phyloP scores from a whole-genome alignment of 768 basidiomycete genomes.

The Lactifluus volemus region DNA sequence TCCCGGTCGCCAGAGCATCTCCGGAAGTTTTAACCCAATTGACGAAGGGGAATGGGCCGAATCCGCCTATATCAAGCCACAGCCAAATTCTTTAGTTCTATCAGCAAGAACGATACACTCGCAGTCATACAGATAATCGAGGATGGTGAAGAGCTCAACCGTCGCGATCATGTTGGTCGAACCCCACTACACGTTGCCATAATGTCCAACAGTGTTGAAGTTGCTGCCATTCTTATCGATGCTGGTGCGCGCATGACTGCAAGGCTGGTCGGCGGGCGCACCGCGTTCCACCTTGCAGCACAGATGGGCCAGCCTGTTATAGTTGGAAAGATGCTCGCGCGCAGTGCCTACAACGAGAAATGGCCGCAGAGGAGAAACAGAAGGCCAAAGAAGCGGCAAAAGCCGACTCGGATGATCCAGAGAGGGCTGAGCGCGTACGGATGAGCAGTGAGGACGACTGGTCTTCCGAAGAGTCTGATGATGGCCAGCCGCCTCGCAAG shows the following conservation, averaged over 20 bases:
- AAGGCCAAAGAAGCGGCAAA: conserved; percentile 14
- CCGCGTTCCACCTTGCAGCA: conserved; percentile 47
- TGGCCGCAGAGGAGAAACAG: conserved; percentile 21
- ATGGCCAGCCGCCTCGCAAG: conserved; percentile 18
- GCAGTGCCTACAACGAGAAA: conserved; percentile 31
- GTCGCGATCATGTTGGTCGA: conserved; percentile 54
- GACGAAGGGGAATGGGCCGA: conserved; percentile 59
- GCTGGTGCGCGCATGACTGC: conserved; percentile 48
- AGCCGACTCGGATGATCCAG: not conserved
- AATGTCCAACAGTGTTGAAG: conserved; percentile 35
- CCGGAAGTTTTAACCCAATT: conserved; percentile 58
- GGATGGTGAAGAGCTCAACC: conserved; percentile 39
- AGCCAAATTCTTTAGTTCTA: conserved; percentile 48
- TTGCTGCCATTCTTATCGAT: conserved; percentile 44
- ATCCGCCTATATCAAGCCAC: conserved; percentile 50
- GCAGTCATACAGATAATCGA: conserved; percentile 33
- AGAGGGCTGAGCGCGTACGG: conserved; percentile 10
- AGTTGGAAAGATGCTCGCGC: conserved; percentile 42
- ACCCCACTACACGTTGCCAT: conserved; percentile 53
- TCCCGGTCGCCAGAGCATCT: conserved; percentile 51
- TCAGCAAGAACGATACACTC: conserved; percentile 37
- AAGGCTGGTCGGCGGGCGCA: conserved; percentile 48
- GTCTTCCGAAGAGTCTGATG: conserved; percentile 13
- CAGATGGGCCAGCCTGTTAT: conserved; percentile 36
- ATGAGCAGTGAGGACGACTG: conserved; percentile 21